These are phyloP conservation scores for Scedosporium boydii DNA, from an alignment of 2,329 filamentous ascomycete genomes.

Conservation along the genomic window DNA sequence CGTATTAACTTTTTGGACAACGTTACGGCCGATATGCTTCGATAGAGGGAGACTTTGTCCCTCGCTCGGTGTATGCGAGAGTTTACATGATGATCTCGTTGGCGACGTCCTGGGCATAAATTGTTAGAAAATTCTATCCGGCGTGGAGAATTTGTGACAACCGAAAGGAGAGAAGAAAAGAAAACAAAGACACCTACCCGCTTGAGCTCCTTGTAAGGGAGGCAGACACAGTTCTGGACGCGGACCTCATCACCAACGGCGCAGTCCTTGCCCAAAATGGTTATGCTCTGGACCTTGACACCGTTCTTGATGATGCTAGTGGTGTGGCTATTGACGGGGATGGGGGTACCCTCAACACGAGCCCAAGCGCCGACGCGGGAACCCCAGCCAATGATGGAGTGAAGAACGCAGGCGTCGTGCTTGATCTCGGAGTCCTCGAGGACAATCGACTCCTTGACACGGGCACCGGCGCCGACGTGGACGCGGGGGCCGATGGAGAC, in stretches of 20 bases:
- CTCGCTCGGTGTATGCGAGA: neutral
- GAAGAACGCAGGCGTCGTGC: slow-evolving; percentile 91
- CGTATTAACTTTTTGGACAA: neutral
- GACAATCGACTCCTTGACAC: slow-evolving; percentile 93
- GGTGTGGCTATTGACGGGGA: slow-evolving; percentile 75
- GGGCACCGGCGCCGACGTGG: slow-evolving; percentile 72
- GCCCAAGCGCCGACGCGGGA: slow-evolving; percentile 97
- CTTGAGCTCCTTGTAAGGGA: slow-evolving; percentile 98
- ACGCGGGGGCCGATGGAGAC: slow-evolving; percentile 92
- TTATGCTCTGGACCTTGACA: slow-evolving; percentile 97
- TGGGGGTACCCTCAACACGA: slow-evolving; percentile 90
- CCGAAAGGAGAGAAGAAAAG: slow-evolving; percentile 27
- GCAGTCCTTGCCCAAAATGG: slow-evolving; percentile 94
- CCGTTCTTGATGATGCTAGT: slow-evolving; percentile 97
- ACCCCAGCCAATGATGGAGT: slow-evolving; percentile 95
- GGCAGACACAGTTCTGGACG: slow-evolving; percentile 94
- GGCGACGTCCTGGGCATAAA: slow-evolving; percentile 57
- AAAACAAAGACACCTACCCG: slow-evolving; percentile 28
- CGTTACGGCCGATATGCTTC: neutral
- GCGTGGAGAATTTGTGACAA: neutral
- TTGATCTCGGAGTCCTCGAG: slow-evolving; percentile 92
- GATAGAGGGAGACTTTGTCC: neutral
- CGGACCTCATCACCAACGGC: slow-evolving; percentile 86
- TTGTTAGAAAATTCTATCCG: slow-evolving; percentile 15
- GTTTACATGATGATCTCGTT: slow-evolving; percentile 87